A percentile compares a stretch with the other conserved stretches of the same genome.
Conservation (phyloP, 768 basidiomycete species). For the Cubamyces lactineus region DNA sequence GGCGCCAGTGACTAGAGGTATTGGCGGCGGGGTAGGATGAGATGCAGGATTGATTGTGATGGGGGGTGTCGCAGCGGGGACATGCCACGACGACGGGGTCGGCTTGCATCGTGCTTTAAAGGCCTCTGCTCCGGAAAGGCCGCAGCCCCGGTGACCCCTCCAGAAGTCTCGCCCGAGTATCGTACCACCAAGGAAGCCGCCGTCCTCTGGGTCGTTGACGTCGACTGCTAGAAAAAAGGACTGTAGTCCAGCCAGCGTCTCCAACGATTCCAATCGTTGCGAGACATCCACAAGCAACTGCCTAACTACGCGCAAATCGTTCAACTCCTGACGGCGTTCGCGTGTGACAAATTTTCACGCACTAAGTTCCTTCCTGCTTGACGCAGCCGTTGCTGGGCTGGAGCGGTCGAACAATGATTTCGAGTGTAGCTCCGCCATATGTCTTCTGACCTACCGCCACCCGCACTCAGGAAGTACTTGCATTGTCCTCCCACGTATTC, state of each 20-base stretch:
- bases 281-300: conserved; percentile 54
- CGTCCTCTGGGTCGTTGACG: conserved; percentile 47
- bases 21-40: background rate
- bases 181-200: conserved; percentile 68
- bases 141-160: conserved; percentile 61
- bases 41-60: background rate
- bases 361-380: conserved; percentile 17
- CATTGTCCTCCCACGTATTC: background rate
- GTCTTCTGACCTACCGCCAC: conserved; percentile 42
- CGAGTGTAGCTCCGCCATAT: conserved; percentile 67
- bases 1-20: background rate
- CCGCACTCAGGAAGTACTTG: background rate
- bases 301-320: conserved; percentile 42
- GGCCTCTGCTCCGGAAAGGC: conserved; percentile 55
- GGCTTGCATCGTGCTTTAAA: conserved; percentile 54
- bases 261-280: conserved; percentile 56
- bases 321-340: conserved; percentile 1
- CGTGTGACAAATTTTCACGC: conserved; percentile 2
- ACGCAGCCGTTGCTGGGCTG: background rate
- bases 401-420: conserved; percentile 51
- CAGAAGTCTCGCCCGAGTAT: conserved; percentile 65
- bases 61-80: background rate
- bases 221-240: conserved; percentile 67
- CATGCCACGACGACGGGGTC: background rate
- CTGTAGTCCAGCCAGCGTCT: conserved; percentile 53